Conservation (phyloP, 192 early-diverging fungal genomes). For the Glomus cerebriforme region DNA sequence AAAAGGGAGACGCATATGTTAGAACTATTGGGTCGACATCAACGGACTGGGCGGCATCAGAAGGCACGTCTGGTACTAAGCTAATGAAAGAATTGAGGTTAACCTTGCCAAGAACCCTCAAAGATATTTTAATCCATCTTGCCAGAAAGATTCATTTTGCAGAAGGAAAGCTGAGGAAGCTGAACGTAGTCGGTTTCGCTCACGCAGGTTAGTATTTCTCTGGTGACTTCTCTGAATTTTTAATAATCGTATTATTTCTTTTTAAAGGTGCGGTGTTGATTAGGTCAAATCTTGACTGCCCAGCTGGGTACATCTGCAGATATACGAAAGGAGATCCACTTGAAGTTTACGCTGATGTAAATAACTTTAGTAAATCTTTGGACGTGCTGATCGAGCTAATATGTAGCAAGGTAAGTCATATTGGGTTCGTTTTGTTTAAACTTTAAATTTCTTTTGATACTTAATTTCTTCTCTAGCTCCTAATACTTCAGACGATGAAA, state of each 20-base stretch:
- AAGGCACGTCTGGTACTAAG: constrained; percentile 30
- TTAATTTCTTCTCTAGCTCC: constrained; percentile 29
- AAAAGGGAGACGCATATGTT: constrained; percentile 33
- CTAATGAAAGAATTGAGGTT: constrained; percentile 32
- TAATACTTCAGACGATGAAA: constrained; percentile 34
- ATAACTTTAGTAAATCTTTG: constrained; percentile 34
- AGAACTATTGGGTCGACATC: constrained; percentile 32
- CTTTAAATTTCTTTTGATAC: constrained; percentile 25
- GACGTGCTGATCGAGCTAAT: constrained; percentile 32
- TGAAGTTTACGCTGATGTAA: constrained; percentile 31
- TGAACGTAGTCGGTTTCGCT: constrained; percentile 33
- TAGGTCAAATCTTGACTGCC: constrained; percentile 34
- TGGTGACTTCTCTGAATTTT: constrained; percentile 1
- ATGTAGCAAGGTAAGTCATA: constrained; percentile 32
- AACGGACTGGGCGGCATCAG: constrained; percentile 34
- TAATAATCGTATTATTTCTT: constrained; percentile 25
- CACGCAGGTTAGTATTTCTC: constrained; percentile 32
- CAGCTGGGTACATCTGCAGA: constrained; percentile 32
- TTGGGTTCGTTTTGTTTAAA: constrained; percentile 11
- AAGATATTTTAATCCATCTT: constrained; percentile 34
- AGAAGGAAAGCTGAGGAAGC: constrained; percentile 33
- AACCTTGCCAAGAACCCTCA: constrained; percentile 32
- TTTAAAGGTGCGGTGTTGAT: constrained; percentile 36
- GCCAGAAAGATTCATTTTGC: constrained; percentile 29
- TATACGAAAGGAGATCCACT: constrained; percentile 32